Evolutionary conservation across 768 basidiomycete species (phyloP).

Genomic region (Lactarius evosmus): DNA sequence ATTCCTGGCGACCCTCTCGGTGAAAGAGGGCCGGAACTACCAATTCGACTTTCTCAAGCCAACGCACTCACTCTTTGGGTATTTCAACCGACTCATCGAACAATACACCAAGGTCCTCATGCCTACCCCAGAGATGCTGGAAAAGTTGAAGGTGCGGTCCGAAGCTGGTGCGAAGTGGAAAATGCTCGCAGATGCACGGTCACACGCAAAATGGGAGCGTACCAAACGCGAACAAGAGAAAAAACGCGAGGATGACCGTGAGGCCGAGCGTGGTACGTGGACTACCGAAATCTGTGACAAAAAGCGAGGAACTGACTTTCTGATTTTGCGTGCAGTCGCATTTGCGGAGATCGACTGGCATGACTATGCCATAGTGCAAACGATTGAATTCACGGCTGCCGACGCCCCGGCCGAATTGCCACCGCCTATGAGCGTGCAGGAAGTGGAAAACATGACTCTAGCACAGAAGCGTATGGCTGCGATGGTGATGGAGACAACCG

Average conservation of each 20-base stretch:
- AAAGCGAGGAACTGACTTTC: slow-evolving; percentile 21
- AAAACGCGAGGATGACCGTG: slow-evolving; percentile 84
- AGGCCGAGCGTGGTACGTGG: slow-evolving; percentile 79
- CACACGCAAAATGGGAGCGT: slow-evolving; percentile 87
- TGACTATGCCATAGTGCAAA: slow-evolving; percentile 97
- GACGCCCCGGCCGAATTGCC: slow-evolving; percentile 91
- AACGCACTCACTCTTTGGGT: slow-evolving; percentile 92
- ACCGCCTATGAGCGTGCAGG: slow-evolving; percentile 92
- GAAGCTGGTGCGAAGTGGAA: slow-evolving; percentile 70
- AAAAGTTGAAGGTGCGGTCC: slow-evolving; percentile 61
- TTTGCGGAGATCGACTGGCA: slow-evolving; percentile 99
- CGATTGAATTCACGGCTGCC: slow-evolving; percentile 93
- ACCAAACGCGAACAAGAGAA: slow-evolving; percentile 80
- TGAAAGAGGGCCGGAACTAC: slow-evolving; percentile 89
- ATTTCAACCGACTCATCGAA: slow-evolving; percentile 96
- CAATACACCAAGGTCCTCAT: slow-evolving; percentile 91
- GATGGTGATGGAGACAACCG: slow-evolving; percentile 96
- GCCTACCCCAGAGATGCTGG: slow-evolving; percentile 72
- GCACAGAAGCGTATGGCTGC: slow-evolving; percentile 98
- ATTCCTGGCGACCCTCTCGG: slow-evolving; percentile 82
- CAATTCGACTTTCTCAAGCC: slow-evolving; percentile 98
- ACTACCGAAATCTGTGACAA: background rate
- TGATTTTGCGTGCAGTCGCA: slow-evolving; percentile 51
- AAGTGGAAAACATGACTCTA: slow-evolving; percentile 94
- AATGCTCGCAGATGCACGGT: slow-evolving; percentile 68